These are phyloP conservation scores for Maudiozyma barnettii DNA, from an alignment of 805 yeast species.

Conservation along the genomic window DNA sequence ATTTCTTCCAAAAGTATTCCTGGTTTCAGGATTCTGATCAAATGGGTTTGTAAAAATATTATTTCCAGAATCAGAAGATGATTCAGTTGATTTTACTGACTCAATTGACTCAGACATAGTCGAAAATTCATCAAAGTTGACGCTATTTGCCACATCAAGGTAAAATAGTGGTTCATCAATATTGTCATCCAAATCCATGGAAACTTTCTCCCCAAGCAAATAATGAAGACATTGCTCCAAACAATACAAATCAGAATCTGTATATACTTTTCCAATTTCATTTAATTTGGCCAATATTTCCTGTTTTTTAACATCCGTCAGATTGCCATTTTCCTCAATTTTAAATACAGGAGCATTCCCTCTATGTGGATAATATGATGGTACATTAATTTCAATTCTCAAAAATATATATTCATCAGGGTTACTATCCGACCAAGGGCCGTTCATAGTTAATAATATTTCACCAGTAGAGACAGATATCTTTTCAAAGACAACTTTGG, in stretches of 20 bases:
- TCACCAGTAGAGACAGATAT: conserved; percentile 83
- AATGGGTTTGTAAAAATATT: conserved; percentile 29
- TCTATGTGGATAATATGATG: conserved; percentile 58
- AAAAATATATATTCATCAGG: conserved; percentile 47
- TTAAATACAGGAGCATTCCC: conserved; percentile 43
- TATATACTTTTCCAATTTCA: conserved; percentile 47
- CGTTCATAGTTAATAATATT: conserved; percentile 65
- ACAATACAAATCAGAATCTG: conserved; percentile 54
- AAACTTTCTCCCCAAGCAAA: conserved; percentile 72
- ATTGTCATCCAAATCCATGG: conserved; percentile 30
- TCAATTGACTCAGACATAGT: conserved; percentile 27
- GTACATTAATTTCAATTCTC: conserved; percentile 61
- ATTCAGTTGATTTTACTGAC: conserved; percentile 13
- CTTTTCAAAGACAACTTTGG: conserved; percentile 75
- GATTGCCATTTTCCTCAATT: conserved; percentile 73
- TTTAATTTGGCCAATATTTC: conserved; percentile 44
- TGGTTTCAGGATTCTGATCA: conserved; percentile 6
- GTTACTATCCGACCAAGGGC: conserved; percentile 52
- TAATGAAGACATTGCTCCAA: conserved; percentile 71
- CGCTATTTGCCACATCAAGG: conserved; percentile 23
- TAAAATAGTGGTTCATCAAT: conserved; percentile 27
- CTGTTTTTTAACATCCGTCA: conserved; percentile 39
- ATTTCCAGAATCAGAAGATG: conserved; percentile 34
- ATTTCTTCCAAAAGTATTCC: conserved; percentile 12
- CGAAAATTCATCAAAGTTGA: conserved; percentile 29